Conservation (phyloP, 805 yeast species). For the Schizosaccharomyces lindneri region DNA sequence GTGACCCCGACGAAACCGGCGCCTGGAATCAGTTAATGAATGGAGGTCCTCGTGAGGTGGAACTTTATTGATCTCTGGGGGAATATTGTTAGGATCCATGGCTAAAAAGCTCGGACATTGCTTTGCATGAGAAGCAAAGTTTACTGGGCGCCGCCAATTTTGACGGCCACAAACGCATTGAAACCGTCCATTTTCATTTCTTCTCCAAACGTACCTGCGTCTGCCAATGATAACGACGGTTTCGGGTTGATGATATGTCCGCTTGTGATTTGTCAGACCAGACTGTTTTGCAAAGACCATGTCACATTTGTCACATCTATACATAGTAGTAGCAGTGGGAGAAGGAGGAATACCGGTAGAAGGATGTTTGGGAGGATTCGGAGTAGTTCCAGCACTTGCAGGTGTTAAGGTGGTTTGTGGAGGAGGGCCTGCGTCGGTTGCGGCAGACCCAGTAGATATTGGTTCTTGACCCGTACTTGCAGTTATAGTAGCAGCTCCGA, state of each 20-base stretch:
- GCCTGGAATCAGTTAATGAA: background rate
- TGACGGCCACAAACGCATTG: background rate
- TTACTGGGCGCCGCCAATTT: background rate
- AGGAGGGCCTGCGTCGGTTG: no score
- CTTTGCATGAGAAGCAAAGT: background rate
- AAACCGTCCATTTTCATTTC: background rate
- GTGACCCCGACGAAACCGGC: background rate
- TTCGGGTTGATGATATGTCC: background rate
- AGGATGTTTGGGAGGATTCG: no score
- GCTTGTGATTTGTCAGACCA: background rate
- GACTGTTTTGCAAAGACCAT: background rate
- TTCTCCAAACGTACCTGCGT: background rate
- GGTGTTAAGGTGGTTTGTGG: no score
- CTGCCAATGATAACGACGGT: background rate
- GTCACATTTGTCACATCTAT: background rate
- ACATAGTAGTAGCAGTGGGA: background rate
- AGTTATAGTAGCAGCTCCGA: no score
- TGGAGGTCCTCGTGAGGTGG: background rate
- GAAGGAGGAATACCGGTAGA: no score
- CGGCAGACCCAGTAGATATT: no score
- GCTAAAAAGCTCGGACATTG: conserved; percentile 1
- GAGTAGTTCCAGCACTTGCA: no score
- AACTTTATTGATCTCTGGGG: conserved; percentile 1
- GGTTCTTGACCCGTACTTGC: no score
- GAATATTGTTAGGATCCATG: background rate